A percentile compares a stretch with the other conserved stretches of the same genome.
Evolutionary conservation across 306 rosid species (phyloP).

Genomic region (Cucumis hystrix): DNA sequence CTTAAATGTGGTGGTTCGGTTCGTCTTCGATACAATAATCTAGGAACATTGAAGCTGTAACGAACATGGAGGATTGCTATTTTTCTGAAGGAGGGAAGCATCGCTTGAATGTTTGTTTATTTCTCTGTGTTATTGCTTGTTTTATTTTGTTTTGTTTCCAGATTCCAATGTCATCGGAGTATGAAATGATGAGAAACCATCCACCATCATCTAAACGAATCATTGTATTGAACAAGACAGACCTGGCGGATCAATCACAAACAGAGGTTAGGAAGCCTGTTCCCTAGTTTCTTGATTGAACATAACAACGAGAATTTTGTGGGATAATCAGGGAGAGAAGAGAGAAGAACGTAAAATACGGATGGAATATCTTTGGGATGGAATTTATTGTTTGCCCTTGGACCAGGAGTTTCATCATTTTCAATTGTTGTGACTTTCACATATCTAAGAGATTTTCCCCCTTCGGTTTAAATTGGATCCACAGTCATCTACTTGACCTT

Average conservation of each 20-base stretch:
- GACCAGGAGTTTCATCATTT: neutral
- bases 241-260: slow-evolving; percentile 51
- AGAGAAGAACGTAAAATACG: neutral
- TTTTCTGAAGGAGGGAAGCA: neutral
- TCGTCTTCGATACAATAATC: neutral
- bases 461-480: neutral
- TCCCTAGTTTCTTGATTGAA: neutral
- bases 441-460: neutral
- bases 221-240: slow-evolving; percentile 56
- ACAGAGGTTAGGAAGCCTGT: slow-evolving; percentile 24
- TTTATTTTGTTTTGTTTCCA: slow-evolving; percentile 7
- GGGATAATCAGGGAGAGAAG: neutral
- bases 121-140: neutral
- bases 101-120: neutral
- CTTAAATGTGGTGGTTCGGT: neutral
- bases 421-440: neutral
- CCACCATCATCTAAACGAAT: slow-evolving; percentile 21
- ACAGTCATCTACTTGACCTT: neutral
- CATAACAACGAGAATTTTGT: neutral
- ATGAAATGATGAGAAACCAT: slow-evolving; percentile 21
- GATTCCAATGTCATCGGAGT: slow-evolving; percentile 68
- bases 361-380: neutral
- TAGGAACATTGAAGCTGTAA: neutral
- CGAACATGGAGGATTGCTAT: neutral
- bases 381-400: neutral